Conservation (phyloP, 2,329 filamentous ascomycete genomes). For the Penicillium aurantiogriseum region DNA sequence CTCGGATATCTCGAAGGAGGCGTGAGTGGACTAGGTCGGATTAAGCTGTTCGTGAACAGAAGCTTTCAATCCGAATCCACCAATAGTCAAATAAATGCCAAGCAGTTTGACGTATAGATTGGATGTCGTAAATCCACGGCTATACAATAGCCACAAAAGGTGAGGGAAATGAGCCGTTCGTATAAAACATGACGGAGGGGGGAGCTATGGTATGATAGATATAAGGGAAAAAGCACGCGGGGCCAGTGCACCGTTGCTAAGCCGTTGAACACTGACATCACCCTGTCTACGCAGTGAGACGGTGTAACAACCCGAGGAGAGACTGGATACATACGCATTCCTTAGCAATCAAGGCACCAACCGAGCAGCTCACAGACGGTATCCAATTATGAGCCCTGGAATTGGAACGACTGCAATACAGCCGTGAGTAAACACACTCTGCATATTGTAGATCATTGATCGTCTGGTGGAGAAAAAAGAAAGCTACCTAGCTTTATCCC, state of each 20-base stretch:
- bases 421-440: neutral
- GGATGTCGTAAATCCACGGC: neutral
- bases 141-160: neutral
- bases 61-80: neutral
- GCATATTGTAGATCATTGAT: neutral
- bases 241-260: constrained; percentile 5
- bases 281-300: constrained; percentile 3
- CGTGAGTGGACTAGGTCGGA: neutral
- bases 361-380: neutral
- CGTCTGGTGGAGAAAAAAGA: neutral
- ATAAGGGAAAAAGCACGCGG: constrained; percentile 11
- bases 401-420: neutral
- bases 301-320: constrained; percentile 6
- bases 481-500: neutral
- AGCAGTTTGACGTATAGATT: neutral
- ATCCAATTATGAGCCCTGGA: neutral
- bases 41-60: neutral
- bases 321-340: constrained; percentile 3
- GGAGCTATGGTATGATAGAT: constrained; percentile 21
- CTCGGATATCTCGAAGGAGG: neutral
- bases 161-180: neutral
- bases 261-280: neutral
- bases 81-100: neutral
- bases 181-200: neutral
- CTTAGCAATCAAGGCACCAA: constrained; percentile 11